Evolutionary conservation across 192 early-diverging fungal species (phyloP).

Genomic region (Dissophora ornata): DNA sequence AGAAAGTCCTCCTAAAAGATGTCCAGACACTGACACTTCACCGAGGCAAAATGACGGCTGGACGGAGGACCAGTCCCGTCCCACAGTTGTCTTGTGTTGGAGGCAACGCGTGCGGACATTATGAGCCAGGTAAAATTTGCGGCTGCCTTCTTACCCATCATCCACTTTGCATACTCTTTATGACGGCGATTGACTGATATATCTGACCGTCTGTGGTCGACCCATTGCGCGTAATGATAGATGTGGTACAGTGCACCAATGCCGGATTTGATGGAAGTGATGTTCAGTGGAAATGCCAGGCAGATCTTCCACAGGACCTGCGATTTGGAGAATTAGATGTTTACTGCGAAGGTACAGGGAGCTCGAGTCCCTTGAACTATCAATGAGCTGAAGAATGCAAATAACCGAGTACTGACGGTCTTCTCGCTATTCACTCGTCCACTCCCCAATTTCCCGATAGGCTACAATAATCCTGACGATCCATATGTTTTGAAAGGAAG

Average conservation of each 20-base stretch:
- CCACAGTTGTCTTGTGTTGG: constrained; percentile 56
- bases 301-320: constrained; percentile 51
- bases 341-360: constrained; percentile 51
- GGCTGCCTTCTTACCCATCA: no score
- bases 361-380: no score
- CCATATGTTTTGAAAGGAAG: constrained; percentile 54
- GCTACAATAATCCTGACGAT: constrained; percentile 57
- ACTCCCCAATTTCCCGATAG: neutral
- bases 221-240: neutral
- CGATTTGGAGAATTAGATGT: constrained; percentile 56
- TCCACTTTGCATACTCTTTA: no score
- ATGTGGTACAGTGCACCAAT: constrained; percentile 55
- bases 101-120: constrained; percentile 55
- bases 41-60: constrained; percentile 47
- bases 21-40: constrained; percentile 57
- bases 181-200: neutral
- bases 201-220: no score
- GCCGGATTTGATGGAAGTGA: constrained; percentile 59
- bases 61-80: constrained; percentile 50
- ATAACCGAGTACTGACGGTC: no score
- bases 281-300: constrained; percentile 63
- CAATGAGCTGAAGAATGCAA: no score
- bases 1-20: constrained; percentile 52
- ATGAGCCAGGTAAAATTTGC: constrained; percentile 37
- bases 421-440: no score